Conservation (phyloP, 192 early-diverging fungal genomes). For the Coemansia sp. region DNA sequence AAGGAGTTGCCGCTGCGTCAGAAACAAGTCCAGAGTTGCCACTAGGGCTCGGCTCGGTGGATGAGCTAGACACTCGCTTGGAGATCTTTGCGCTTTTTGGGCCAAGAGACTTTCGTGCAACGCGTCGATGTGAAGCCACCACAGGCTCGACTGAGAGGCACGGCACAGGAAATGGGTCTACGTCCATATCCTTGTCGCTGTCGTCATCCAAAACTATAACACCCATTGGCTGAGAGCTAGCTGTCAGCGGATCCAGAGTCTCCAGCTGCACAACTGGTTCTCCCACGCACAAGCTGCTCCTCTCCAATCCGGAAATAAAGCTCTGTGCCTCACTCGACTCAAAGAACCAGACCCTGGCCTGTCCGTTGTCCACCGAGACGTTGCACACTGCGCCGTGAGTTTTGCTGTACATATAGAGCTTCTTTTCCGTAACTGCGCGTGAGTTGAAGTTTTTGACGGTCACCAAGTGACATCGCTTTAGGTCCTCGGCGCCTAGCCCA, state of each 20-base stretch:
- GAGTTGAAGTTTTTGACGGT: not conserved
- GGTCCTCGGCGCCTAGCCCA: slow-evolving; percentile 3
- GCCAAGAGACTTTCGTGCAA: not conserved
- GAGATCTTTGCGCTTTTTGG: not conserved
- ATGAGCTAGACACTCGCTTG: not conserved
- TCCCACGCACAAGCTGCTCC: not conserved
- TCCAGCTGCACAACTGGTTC: not conserved
- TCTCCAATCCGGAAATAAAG: not conserved
- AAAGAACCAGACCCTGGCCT: slow-evolving; percentile 22
- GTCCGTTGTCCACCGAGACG: not conserved
- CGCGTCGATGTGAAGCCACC: not conserved
- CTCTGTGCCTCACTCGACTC: not conserved
- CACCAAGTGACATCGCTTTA: slow-evolving; percentile 9
- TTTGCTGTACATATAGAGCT: slow-evolving; percentile 14
- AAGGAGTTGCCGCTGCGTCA: not conserved
- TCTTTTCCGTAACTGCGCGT: not conserved
- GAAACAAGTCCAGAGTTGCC: not conserved
- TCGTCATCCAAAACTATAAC: slow-evolving; percentile 12
- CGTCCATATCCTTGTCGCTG: not conserved
- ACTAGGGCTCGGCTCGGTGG: not conserved
- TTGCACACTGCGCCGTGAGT: slow-evolving; percentile 19
- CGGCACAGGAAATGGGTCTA: not conserved
- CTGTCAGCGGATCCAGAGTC: not conserved
- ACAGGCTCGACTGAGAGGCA: not conserved
- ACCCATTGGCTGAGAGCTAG: not conserved